phyloP scores from a whole-genome alignment of 371 early-diverging fungal genomes.

The Zopfochytrium polystomum region DNA sequence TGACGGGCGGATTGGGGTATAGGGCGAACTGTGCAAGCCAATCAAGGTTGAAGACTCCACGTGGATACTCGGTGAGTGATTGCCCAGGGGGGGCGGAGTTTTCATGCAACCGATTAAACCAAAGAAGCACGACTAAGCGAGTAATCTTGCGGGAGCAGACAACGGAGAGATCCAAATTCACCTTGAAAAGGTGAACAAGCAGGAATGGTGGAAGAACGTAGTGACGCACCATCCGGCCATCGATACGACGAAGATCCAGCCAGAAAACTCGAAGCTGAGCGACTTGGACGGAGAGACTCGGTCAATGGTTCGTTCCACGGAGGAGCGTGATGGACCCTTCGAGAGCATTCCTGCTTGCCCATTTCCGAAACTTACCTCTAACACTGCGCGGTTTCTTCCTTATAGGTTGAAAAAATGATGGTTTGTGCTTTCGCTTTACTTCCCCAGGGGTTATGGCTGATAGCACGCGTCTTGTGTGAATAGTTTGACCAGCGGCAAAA shows the following conservation, averaged over 20 bases:
- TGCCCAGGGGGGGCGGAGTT: too few species aligned
- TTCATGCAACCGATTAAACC: too few species aligned
- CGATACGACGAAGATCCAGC: constrained; percentile 78
- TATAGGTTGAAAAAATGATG: constrained; percentile 58
- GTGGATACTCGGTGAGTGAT: constrained; percentile 75
- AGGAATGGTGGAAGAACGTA: constrained; percentile 92
- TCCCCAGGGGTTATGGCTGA: neutral
- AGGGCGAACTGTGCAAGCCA: constrained; percentile 72
- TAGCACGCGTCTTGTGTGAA: too few species aligned
- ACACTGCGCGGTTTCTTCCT: too few species aligned
- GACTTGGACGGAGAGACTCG: constrained; percentile 91
- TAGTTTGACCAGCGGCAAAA: constrained; percentile 92
- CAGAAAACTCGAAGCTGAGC: constrained; percentile 82
- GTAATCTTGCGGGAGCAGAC: too few species aligned
- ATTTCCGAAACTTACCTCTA: too few species aligned
- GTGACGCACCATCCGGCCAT: constrained; percentile 76
- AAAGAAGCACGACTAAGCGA: too few species aligned
- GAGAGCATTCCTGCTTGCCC: neutral
- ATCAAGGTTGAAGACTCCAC: constrained; percentile 79
- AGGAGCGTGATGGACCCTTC: neutral
- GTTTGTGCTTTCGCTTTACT: constrained; percentile 19
- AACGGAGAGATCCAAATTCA: constrained; percentile 71
- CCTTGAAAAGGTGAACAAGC: constrained; percentile 77
- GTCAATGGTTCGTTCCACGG: constrained; percentile 63
- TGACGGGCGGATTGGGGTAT: too few species aligned